A percentile compares a stretch with the other conserved stretches of the same genome.
These are phyloP conservation scores for Lactarius evosmus DNA, from an alignment of 768 basidiomycete species.

Conservation along the genomic window DNA sequence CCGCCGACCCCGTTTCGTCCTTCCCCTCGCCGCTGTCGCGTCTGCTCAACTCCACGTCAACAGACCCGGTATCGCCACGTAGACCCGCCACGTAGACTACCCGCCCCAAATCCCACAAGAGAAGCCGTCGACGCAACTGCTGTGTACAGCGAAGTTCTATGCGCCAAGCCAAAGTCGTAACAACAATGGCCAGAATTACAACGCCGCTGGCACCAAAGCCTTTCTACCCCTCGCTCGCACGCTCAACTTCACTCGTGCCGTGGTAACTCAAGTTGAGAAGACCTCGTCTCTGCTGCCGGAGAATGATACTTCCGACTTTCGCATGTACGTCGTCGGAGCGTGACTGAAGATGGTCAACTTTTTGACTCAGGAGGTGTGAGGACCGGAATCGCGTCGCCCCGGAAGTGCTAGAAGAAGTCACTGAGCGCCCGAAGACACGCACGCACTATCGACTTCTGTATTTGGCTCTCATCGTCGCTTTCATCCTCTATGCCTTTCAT, in stretches of 20 bases:
- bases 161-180: no score
- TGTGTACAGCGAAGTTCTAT: no score
- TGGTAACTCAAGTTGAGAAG: no score
- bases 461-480: background rate
- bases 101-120: no score
- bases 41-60: background rate
- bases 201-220: background rate
- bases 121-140: no score
- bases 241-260: background rate
- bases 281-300: no score
- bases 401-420: background rate
- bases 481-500: background rate
- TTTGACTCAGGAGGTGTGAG: background rate
- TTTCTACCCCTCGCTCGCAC: background rate
- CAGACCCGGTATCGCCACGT: background rate
- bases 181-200: background rate
- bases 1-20: background rate
- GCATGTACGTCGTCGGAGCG: no score
- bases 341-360: no score
- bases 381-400: background rate
- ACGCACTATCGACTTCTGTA: background rate
- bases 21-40: background rate
- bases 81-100: no score
- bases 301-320: no score
- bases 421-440: no score